Evolutionary conservation across 257 asterid genomes (phyloP), one percentile per base, ranked within the genome.

Genomic region (Forsythia suspensa): DNA sequence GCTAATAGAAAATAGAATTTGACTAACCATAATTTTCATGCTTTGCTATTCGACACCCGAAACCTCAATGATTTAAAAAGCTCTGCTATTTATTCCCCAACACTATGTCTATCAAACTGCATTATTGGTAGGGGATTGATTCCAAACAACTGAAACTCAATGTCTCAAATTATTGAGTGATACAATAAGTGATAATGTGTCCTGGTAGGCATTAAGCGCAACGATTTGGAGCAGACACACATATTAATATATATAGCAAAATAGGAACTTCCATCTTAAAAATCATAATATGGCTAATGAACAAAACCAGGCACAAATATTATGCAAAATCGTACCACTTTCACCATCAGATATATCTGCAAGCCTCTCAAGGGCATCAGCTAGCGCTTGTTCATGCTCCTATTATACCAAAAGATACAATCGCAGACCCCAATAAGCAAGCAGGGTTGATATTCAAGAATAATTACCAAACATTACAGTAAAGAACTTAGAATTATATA

Each of bases 351-450:
- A 83, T 48, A 74, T 75, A 67, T 72, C 81, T 39, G 38, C 84
- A 42, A 83, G 83, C 79, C 68, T 76, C 15, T 59, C 46, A 57
- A 79, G 76, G 51, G 82, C 81, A 41, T 79, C 84, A 16, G 77
- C 65, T 44, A 83, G 83, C 24, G 68, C 78, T 77, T 73, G 75
- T 66, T 83, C 86, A 15, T 83, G 86, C 34, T 83, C 86, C 84
- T 83, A 61, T n/a, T 61, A 20, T 61, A 61, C 68, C 37, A 76
- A 21, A 61, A 21, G 77, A 61, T 20, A 21, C 68, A 61, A 61
- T 59, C 68, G 4, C 4, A 59, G 34, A 59, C 34, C 68, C 12
- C 36, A 59, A 20, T 8, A 18, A 21, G 68, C 20, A n/a, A 61
- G 38, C 37, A 21, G 15, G 20, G 37, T 12, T 61, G 68, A 61